phyloP scores from a whole-genome alignment of 331 rosid species.

The Rhamnella rubrinervis region DNA sequence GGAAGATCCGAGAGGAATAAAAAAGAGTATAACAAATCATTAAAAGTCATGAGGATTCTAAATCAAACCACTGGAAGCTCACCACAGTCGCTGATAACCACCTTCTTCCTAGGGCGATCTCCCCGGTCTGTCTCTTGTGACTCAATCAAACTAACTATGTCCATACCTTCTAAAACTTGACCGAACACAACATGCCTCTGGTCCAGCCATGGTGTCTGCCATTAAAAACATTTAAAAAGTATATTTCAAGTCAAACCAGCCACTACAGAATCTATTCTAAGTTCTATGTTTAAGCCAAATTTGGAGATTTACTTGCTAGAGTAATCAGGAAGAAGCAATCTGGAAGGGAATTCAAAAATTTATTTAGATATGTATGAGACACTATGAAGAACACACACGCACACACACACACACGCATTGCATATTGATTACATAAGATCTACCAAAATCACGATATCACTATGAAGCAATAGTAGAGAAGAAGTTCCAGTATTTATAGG shows the following conservation, averaged over 20 bases:
- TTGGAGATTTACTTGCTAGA: too few species aligned
- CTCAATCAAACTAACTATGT: constrained; percentile 71
- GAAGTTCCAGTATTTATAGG: too few species aligned
- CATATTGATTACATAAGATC: too few species aligned
- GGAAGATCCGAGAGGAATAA: constrained; percentile 20
- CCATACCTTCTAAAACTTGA: constrained; percentile 97
- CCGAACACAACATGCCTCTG: constrained; percentile 96
- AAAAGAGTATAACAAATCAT: constrained; percentile 2
- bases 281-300: too few species aligned
- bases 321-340: too few species aligned
- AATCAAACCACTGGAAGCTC: constrained; percentile 79
- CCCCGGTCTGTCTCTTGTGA: constrained; percentile 89
- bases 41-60: neutral
- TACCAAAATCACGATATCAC: too few species aligned
- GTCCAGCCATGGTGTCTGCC: constrained; percentile 94
- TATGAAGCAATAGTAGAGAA: too few species aligned
- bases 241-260: constrained; percentile 11
- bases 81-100: constrained; percentile 68
- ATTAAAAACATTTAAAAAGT: constrained; percentile 23
- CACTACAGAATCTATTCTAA: constrained; percentile 1
- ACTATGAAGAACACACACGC: too few species aligned
- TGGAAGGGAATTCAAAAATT: too few species aligned
- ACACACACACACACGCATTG: too few species aligned
- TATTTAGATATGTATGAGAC: too few species aligned
- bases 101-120: constrained; percentile 94